These are phyloP conservation scores for Talaromyces sp. DNA, from an alignment of 2,329 filamentous ascomycete species.

Conservation along the genomic window DNA sequence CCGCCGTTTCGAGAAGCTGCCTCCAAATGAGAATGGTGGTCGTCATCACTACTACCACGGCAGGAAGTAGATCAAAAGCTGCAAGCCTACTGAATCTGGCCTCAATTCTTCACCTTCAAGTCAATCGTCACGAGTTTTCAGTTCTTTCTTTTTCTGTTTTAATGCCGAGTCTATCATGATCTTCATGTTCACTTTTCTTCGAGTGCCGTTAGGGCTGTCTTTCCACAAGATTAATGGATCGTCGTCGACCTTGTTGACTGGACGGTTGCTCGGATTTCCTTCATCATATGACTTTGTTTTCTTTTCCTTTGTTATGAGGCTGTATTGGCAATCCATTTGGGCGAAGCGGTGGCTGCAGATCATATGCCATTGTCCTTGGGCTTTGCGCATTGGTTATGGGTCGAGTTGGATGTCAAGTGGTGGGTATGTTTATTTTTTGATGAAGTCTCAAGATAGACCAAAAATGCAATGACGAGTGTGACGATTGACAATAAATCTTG, in stretches of 20 bases:
- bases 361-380: background rate
- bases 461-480: background rate
- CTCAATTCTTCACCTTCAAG: background rate
- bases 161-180: background rate
- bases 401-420: background rate
- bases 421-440: background rate
- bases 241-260: background rate
- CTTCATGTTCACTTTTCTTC: background rate
- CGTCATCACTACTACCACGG: background rate
- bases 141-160: background rate
- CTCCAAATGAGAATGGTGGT: background rate
- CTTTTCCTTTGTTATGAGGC: background rate
- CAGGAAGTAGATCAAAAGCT: background rate
- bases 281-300: background rate
- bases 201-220: background rate
- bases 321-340: conserved; percentile 1
- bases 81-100: background rate
- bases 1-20: conserved; percentile 11
- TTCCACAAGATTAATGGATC: background rate
- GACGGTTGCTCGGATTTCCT: background rate
- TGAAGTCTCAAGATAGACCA: background rate
- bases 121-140: background rate
- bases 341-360: background rate
- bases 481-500: background rate
- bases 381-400: background rate